Evolutionary conservation across 2,329 filamentous ascomycete genomes (phyloP).

Genomic region (Aspergillus udagawae): DNA sequence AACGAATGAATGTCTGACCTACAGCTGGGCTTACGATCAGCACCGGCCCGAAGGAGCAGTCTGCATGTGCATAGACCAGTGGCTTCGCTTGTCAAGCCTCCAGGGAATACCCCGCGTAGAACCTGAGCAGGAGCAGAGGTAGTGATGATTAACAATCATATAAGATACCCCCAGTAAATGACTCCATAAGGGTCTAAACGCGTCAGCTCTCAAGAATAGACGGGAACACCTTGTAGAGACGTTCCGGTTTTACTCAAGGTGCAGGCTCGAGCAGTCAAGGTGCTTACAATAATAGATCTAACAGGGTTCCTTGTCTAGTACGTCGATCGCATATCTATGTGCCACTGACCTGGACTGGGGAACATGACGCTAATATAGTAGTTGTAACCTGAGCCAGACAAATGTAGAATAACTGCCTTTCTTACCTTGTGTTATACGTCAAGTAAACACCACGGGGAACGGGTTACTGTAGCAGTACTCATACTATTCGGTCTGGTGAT

Average conservation of each 20-base stretch:
- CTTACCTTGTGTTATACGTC: neutral
- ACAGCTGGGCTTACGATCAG: neutral
- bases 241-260: neutral
- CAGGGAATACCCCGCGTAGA: neutral
- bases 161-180: neutral
- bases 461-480: no score
- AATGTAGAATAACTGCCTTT: neutral
- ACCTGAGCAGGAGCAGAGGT: neutral
- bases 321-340: neutral
- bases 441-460: no score
- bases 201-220: neutral
- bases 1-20: neutral
- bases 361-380: neutral
- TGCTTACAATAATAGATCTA: neutral
- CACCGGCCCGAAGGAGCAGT: neutral
- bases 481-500: no score
- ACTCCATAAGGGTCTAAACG: neutral
- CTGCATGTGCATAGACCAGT: neutral
- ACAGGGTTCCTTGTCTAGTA: no score
- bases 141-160: neutral
- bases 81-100: no score
- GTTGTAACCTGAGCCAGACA: no score
- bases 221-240: neutral
- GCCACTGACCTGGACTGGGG: neutral
- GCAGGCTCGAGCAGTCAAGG: neutral